These are phyloP conservation scores for Macroventuria anomochaeta DNA, from an alignment of 2,329 filamentous ascomycete genomes.

Conservation along the genomic window DNA sequence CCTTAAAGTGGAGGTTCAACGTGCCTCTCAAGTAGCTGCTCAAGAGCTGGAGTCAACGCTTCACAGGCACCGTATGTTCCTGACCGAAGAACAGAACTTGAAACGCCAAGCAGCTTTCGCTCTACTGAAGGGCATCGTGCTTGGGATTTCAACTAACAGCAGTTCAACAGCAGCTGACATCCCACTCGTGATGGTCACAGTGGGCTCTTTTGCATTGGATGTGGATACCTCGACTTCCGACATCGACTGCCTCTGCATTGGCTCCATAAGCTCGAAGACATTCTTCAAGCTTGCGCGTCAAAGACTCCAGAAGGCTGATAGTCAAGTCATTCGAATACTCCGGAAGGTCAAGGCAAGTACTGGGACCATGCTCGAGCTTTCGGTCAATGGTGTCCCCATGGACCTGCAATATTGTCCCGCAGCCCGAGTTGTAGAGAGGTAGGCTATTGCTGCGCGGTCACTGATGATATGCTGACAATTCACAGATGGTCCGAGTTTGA, in stretches of 20 bases:
- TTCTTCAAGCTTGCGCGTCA: conserved; percentile 68
- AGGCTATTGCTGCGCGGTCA: conserved; percentile 3
- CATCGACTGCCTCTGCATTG: conserved; percentile 70
- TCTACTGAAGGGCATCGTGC: conserved; percentile 55
- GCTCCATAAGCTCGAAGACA: conserved; percentile 64
- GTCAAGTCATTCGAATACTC: conserved; percentile 58
- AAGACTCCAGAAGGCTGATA: conserved; percentile 58
- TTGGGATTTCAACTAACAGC: conserved; percentile 34
- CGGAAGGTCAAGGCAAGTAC: conserved; percentile 65
- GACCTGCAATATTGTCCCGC: conserved; percentile 73
- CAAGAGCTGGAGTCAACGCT: conserved; percentile 26
- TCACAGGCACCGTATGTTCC: conserved; percentile 49
- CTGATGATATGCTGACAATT: conserved; percentile 8
- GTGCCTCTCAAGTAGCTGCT: conserved; percentile 14
- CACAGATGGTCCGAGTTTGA: conserved; percentile 48
- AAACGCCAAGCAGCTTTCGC: conserved; percentile 55
- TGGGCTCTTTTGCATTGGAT: conserved; percentile 70
- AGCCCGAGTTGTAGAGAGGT: conserved; percentile 60
- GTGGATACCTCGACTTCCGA: conserved; percentile 68
- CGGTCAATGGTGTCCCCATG: conserved; percentile 63
- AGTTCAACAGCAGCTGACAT: conserved; percentile 24
- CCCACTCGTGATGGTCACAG: conserved; percentile 62
- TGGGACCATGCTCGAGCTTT: conserved; percentile 70
- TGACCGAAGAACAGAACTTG: conserved; percentile 54
- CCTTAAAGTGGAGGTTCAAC: conserved; percentile 22